Evolutionary conservation across 164 flowering plant genomes (phyloP), one percentile per base, ranked within the genome.

Genomic region (Houttuynia cordata): DNA sequence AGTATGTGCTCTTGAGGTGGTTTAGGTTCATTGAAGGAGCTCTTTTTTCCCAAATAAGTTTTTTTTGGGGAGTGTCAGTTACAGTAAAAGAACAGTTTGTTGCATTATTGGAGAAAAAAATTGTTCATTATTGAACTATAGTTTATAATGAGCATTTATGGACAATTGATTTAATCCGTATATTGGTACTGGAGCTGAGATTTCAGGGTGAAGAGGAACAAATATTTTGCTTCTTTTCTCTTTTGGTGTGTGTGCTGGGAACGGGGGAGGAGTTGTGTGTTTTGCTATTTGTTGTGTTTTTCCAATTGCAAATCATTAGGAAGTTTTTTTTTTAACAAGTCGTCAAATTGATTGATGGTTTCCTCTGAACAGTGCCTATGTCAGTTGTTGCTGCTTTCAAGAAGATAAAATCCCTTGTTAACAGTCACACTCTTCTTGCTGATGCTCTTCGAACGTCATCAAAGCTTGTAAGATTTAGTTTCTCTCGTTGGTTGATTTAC

Each of bases 301-400:
- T 30, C 37, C 37, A 2, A 30, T 30, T 30, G 6, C 37, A 30
- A 30, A 30, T 30, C 37, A 30, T 30, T 30, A 30, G 37, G 37
- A n/a, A 30, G 37, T 6, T 30, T 30, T 30, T 30, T 30, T 6
- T 30, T 30, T 30, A 30, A 30, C 2, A 6, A 30, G n/a, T n/a
- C n/a, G 6, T 6, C 37, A 30, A 30, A 30, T 30, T 30, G 6
- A 30, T 30, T 30, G 37, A 30, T 30, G 37, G 37, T 30, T 30
- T 30, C 37, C 37, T 10, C 21, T 10, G 37, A 47, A 30, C 74
- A 93, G 99, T 93, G 61, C 97, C 99, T 24, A 76, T 93, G 54
- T 82, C 90, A 66, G 85, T 88, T 47, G 94, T 93, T 75, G 83
- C 85, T 62, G 82, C 99, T 57, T 89, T 93, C 67, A 93, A 93